Conservation (phyloP, 768 basidiomycete species). For the Mycena venus region DNA sequence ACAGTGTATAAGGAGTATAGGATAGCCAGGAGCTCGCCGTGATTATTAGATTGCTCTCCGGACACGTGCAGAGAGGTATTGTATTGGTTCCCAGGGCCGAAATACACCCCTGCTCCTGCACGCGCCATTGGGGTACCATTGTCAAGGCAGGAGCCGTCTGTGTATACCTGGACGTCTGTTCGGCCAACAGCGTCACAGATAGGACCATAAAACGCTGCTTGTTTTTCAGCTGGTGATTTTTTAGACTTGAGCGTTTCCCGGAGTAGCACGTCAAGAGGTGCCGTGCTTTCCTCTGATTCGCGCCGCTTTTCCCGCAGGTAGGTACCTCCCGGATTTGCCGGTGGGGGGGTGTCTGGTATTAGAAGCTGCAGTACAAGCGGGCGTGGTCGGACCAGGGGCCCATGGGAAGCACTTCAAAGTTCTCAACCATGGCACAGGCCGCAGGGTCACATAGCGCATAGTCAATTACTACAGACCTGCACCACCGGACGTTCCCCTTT, state of each 20-base stretch:
- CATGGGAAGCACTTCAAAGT: background rate
- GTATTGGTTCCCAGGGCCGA: background rate
- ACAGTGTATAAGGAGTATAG: constrained; percentile 20
- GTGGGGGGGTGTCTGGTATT: background rate
- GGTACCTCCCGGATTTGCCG: background rate
- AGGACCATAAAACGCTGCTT: background rate
- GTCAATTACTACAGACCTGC: background rate
- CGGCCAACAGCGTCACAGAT: background rate
- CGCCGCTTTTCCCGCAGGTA: background rate
- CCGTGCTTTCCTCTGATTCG: background rate
- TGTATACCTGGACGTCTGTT: constrained; percentile 4
- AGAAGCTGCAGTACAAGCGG: background rate
- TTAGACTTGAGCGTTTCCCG: background rate
- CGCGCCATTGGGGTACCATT: background rate
- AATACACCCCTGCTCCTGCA: constrained; percentile 14
- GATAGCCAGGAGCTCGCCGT: constrained; percentile 32
- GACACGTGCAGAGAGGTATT: background rate
- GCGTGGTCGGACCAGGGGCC: no score
- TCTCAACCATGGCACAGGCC: background rate
- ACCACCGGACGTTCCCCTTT: no score
- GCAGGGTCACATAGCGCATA: background rate
- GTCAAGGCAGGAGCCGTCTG: constrained; percentile 16
- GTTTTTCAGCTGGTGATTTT: background rate
- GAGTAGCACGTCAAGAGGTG: background rate
- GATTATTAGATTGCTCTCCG: constrained; percentile 29